A percentile compares a stretch with the other conserved stretches of the same genome.
phyloP scores from a whole-genome alignment of 345 rosid species.

The Syzygium grande region DNA sequence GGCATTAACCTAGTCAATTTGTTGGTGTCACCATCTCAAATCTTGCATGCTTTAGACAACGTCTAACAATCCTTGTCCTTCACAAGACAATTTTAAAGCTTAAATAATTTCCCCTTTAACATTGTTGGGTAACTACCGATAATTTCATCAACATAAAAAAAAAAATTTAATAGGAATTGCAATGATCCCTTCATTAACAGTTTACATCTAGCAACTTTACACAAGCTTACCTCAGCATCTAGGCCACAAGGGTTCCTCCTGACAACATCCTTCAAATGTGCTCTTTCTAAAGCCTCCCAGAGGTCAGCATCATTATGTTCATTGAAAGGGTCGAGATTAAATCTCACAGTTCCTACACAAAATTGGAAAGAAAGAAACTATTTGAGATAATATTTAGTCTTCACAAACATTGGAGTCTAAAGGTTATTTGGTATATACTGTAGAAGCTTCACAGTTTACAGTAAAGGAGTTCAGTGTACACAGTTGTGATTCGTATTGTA shows the following conservation, averaged over 20 bases:
- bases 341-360: constrained; percentile 71
- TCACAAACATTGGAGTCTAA: neutral
- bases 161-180: neutral
- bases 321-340: constrained; percentile 83
- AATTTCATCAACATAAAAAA: neutral
- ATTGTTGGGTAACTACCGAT: neutral
- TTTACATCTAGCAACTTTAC: neutral
- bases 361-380: neutral
- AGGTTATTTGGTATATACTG: neutral
- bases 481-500: neutral
- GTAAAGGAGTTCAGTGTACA: neutral
- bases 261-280: constrained; percentile 77
- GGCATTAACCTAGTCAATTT: neutral
- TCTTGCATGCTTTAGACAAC: neutral
- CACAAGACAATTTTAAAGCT: neutral
- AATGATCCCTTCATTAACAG: neutral
- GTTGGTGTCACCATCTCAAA: neutral
- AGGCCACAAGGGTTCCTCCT: constrained; percentile 59
- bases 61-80: neutral
- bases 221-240: constrained; percentile 55
- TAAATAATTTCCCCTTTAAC: neutral
- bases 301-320: constrained; percentile 90
- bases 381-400: neutral
- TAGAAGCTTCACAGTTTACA: neutral
- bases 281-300: constrained; percentile 90